Percentiles rank a stretch among this genome's conserved stretches.
These are phyloP conservation scores for Selenicereus undatus DNA, from an alignment of 148 eudicot species.

Conservation along the genomic window DNA sequence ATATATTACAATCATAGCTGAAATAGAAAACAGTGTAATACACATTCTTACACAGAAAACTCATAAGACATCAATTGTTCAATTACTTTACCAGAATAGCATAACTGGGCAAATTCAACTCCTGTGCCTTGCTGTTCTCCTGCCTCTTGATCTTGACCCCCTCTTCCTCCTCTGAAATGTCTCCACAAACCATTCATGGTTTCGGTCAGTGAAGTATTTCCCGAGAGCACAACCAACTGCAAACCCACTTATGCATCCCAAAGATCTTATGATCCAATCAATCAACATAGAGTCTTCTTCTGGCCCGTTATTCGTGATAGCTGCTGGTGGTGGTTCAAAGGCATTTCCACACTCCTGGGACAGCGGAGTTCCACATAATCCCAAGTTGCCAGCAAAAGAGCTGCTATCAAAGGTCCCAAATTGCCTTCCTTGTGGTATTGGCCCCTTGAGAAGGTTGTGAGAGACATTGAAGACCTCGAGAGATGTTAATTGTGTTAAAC, in stretches of 20 bases:
- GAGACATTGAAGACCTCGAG: slow-evolving; percentile 35
- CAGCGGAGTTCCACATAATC: slow-evolving; percentile 35
- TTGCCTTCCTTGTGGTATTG: slow-evolving; percentile 32
- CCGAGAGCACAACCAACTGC: slow-evolving; percentile 28
- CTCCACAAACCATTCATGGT: slow-evolving; percentile 26
- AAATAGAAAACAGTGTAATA: neutral
- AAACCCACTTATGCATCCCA: slow-evolving; percentile 30
- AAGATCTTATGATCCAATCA: slow-evolving; percentile 28
- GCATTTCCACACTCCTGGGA: too few relatives aligned
- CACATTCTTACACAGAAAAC: slow-evolving; percentile 20
- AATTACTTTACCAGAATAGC: neutral
- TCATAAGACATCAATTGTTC: slow-evolving; percentile 20
- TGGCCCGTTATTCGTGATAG: neutral
- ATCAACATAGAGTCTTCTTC: slow-evolving; percentile 3
- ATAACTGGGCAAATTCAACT: neutral
- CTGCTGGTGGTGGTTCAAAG: neutral
- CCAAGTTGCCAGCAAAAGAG: slow-evolving; percentile 31
- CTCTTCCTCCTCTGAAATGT: slow-evolving; percentile 13
- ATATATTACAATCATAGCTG: too few relatives aligned
- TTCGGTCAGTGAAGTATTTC: slow-evolving; percentile 8
- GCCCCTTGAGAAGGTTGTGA: slow-evolving; percentile 31
- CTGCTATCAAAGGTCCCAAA: slow-evolving; percentile 26
- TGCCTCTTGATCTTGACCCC: neutral
- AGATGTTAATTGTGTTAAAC: slow-evolving; percentile 19
- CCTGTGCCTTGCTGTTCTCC: neutral